Conservation (phyloP, 768 basidiomycete genomes). For the Russula sp. region DNA sequence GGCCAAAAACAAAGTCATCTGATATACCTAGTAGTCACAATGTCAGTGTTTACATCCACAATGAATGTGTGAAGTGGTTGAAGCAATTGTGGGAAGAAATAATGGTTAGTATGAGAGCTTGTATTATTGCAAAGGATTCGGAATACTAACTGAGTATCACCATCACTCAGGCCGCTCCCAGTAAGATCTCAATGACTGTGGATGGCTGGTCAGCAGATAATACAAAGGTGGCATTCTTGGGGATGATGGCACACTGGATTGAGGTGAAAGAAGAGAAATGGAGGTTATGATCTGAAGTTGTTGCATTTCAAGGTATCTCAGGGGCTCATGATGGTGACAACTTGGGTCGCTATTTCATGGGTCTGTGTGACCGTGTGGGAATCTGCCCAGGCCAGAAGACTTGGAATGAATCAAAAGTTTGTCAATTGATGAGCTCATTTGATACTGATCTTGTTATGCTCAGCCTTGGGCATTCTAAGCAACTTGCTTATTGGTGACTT, state of each 20-base stretch:
- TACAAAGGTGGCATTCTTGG: slow-evolving; percentile 27
- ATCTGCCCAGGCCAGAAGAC: too few species aligned
- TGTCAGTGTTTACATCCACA: not conserved
- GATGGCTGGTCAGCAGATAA: slow-evolving; percentile 26
- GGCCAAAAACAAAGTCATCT: too few species aligned
- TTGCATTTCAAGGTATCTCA: slow-evolving; percentile 26
- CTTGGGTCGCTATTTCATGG: slow-evolving; percentile 27
- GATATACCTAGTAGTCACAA: not conserved
- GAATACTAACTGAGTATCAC: too few species aligned
- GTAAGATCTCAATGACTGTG: slow-evolving; percentile 18
- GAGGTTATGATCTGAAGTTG: slow-evolving; percentile 25
- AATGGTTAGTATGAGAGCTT: not conserved
- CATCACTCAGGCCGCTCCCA: slow-evolving; percentile 9
- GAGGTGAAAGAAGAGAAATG: slow-evolving; percentile 24
- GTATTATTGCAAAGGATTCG: not conserved
- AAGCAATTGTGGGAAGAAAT: not conserved
- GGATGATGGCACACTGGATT: too few species aligned
- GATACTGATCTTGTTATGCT: too few species aligned
- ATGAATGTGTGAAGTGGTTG: not conserved
- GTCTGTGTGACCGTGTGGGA: slow-evolving; percentile 27
- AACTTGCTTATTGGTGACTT: too few species aligned
- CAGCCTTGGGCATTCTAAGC: too few species aligned
- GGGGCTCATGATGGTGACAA: slow-evolving; percentile 30
- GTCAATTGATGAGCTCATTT: not conserved
- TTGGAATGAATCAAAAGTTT: slow-evolving; percentile 26